Base-by-base conservation (phyloP, 2,329 filamentous ascomycete genomes). In the Graphilbum fragrans region DNA sequence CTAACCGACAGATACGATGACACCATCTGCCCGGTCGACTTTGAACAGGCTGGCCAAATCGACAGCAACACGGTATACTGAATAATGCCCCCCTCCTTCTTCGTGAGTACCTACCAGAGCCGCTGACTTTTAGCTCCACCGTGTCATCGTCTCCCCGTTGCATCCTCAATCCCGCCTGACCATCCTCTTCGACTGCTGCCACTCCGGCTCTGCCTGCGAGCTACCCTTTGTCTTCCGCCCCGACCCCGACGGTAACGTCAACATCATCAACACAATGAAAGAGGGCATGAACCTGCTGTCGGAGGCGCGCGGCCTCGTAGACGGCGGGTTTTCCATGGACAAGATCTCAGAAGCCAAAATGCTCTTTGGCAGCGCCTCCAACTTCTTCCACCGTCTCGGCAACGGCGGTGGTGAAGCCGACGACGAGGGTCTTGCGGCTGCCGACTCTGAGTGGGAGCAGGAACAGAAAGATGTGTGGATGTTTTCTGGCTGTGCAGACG, bases 171-270 rank as follows among this genome's bases (percentile, higher is more conserved):
- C 65, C 47, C 67, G 67, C 2, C 59, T 76, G 14, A 73, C 72
- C 51, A 64, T 74, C 47, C 56, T 78, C 22, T 69, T 79, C 49
- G 74, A 79, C 52, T 78, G 74, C 55, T 79, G 74, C 50, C 74
- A 78, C 53, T 73, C 69, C 2, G 74, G 74, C 23, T 74, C 71
- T 1, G 73, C 72, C 0, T 62, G 74, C 33, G 74, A 77, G 44
- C 55, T 79, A 2, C 74, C 74, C 0, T 78, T 61, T 45, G 67
- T 77, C 18, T 78, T 71, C 52, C 69, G 70, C 20, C 63, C 64
- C 4, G 72, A 77, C 48, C 64, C 63, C 21, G 67, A 75, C 11
- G 74, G 74, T 33, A 70, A 73, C 43, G 62, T 77, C 42, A 69
- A 61, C 45, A 51, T 76, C 19, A 58, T 77, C 42, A 68, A 77